Evolutionary conservation across 345 rosid genomes (phyloP), one percentile per base, ranked within the genome.

Genomic region (Anacardium occidentale): DNA sequence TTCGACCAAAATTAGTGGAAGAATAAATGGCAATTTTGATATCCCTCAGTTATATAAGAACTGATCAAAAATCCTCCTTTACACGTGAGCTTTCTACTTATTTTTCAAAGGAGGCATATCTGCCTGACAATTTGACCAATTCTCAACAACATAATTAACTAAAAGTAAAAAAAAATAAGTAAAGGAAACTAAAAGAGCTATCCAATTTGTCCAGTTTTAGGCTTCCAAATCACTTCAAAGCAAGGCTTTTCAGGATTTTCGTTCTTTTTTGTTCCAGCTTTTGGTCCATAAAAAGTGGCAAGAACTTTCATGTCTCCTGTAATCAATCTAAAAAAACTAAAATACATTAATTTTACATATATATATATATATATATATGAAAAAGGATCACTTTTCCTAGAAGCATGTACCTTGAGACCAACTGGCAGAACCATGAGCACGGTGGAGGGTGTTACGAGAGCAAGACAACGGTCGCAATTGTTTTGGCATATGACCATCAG

Each of bases 371-470:
- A n/a, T n/a, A n/a, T n/a, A 7, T 22, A 45, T 32, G 3, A 48
- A 40, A 44, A 11, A 53, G 63, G 24, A 47, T 64, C 45, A 24
- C 18, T 10, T 57, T 13, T 5, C 22, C 24, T 37, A 4, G 3
- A 14, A 42, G 12, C 3, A 2, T 21, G n/a, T 54, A 92, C 99
- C 99, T 86, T 92, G 98, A 40, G 89, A 83, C 98, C 98, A 95
- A 76, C 91, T 89, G 26, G 98, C 97, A 24, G 99, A 95, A 66
- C 99, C 99, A 82, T 95, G 96, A 59, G 98, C 91, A 50, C 96
- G 95, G 77, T 91, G 85, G 62, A 90, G 98, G 64, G 87, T 78
- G 76, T 80, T 87, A 54, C 90, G 92, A 18, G 94, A 82, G 79
- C 94, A 90, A 59, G 92, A 80, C 7, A 92, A 85, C 3, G 94